phyloP scores from a whole-genome alignment of 495 filamentous ascomycete genomes.

The Annulohypoxylon maeteangense region DNA sequence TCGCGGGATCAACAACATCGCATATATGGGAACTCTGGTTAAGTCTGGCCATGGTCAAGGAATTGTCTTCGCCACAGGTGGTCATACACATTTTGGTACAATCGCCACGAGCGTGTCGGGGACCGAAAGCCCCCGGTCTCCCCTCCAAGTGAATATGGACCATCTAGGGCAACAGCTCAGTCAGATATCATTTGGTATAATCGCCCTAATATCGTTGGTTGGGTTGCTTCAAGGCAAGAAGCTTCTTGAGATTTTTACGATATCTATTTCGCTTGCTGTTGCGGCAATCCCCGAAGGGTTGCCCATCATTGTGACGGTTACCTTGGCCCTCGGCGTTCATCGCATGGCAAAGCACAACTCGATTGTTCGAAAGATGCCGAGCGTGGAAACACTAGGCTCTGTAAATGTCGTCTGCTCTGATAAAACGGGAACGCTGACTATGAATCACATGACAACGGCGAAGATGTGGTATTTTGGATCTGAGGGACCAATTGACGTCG shows the following conservation, averaged over 20 bases:
- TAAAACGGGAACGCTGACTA: slow-evolving; percentile 95
- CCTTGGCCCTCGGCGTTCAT: slow-evolving; percentile 90
- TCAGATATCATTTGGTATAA: slow-evolving; percentile 95
- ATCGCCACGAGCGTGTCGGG: slow-evolving; percentile 92
- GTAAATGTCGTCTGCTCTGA: slow-evolving; percentile 99
- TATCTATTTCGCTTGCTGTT: slow-evolving; percentile 95
- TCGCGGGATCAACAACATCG: slow-evolving; percentile 74
- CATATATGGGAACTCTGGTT: slow-evolving; percentile 98
- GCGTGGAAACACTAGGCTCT: slow-evolving; percentile 96
- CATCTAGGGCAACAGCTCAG: slow-evolving; percentile 91
- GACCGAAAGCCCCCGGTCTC: slow-evolving; percentile 94
- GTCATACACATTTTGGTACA: slow-evolving; percentile 93
- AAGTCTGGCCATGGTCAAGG: slow-evolving; percentile 96
- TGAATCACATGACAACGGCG: slow-evolving; percentile 98
- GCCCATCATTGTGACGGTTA: slow-evolving; percentile 98
- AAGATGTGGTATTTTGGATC: slow-evolving; percentile 94
- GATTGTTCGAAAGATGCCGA: slow-evolving; percentile 93
- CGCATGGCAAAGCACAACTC: slow-evolving; percentile 94
- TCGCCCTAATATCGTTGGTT: slow-evolving; percentile 88
- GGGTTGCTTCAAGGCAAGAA: slow-evolving; percentile 89
- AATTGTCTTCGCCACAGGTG: slow-evolving; percentile 92
- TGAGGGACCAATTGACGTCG: slow-evolving; percentile 74
- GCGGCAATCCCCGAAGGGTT: slow-evolving; percentile 97
- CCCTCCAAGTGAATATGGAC: slow-evolving; percentile 96
- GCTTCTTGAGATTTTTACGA: slow-evolving; percentile 95